Conservation (phyloP, 441 rosid genomes). For the Gossypium davidsonii region DNA sequence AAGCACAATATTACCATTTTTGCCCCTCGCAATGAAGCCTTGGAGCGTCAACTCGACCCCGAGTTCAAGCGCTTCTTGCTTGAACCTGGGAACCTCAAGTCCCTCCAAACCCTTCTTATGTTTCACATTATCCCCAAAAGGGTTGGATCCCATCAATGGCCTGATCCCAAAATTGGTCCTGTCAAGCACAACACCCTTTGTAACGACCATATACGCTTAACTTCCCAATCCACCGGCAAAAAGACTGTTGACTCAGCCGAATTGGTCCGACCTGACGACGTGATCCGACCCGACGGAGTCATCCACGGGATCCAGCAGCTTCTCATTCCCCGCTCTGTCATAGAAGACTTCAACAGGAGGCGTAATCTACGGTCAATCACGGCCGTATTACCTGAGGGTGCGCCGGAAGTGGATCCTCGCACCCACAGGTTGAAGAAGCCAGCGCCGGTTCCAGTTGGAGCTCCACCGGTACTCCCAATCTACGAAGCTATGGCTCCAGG, state of each 20-base stretch:
- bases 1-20: conserved; percentile 79
- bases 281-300: conserved; percentile 73
- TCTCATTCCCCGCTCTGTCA: conserved; percentile 67
- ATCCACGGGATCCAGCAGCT: conserved; percentile 76
- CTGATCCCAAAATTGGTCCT: conserved; percentile 22
- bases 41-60: conserved; percentile 76
- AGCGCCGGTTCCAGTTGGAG: conserved; percentile 45
- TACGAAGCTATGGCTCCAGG: conserved; percentile 83
- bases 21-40: conserved; percentile 78
- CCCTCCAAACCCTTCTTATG: conserved; percentile 63
- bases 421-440: conserved; percentile 69
- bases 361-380: conserved; percentile 69
- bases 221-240: conserved; percentile 23
- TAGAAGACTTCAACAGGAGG: conserved; percentile 70
- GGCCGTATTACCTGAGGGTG: conserved; percentile 76
- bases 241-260: conserved; percentile 41
- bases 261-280: conserved; percentile 51
- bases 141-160: conserved; percentile 50
- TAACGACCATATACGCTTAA: conserved; percentile 35
- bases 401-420: conserved; percentile 81
- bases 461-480: conserved; percentile 65
- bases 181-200: conserved; percentile 46
- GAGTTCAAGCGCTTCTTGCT: conserved; percentile 80
- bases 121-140: conserved; percentile 70
- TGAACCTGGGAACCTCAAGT: conserved; percentile 71